Percentiles rank a stretch among this genome's conserved stretches.
These are phyloP conservation scores for Torrubiellomyces zombiae DNA, from an alignment of 2,329 filamentous ascomycete genomes.

Conservation along the genomic window DNA sequence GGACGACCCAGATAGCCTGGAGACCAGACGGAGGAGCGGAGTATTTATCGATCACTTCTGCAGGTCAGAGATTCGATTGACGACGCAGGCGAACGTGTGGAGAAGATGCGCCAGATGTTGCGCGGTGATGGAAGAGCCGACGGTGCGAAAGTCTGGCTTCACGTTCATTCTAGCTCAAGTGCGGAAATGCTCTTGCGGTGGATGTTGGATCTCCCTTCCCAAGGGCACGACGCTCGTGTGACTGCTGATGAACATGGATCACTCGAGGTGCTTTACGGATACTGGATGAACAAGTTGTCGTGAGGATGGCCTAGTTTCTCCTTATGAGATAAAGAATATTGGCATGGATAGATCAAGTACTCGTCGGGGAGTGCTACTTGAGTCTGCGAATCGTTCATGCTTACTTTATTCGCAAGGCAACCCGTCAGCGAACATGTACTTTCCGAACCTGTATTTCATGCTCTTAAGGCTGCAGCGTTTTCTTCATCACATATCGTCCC, in stretches of 20 bases:
- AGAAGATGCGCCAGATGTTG: slow-evolving; percentile 38
- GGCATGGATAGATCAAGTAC: no score
- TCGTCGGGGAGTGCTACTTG: no score
- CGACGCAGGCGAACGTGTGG: slow-evolving; percentile 13
- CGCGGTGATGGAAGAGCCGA: slow-evolving; percentile 47
- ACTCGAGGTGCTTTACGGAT: slow-evolving; percentile 1
- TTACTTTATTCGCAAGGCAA: no score
- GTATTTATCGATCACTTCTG: slow-evolving; percentile 40
- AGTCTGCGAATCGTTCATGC: no score
- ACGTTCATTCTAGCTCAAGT: slow-evolving; percentile 38
- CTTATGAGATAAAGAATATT: no score
- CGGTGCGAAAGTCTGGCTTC: slow-evolving; percentile 28
- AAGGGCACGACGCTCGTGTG: slow-evolving; percentile 12
- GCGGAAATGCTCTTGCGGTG: slow-evolving; percentile 37
- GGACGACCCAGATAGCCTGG: slow-evolving; percentile 34
- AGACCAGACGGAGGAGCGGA: slow-evolving; percentile 17
- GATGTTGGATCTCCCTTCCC: slow-evolving; percentile 31
- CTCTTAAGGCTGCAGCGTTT: no score
- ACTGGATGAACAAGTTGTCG: no score
- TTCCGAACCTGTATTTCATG: no score
- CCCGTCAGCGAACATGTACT: no score
- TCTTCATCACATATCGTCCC: no score
- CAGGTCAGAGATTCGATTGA: slow-evolving; percentile 30
- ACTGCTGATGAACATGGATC: slow-evolving; percentile 1
- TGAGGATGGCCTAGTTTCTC: no score